These are phyloP conservation scores for Graphiopsis chlorocephala DNA, from an alignment of 2,329 filamentous ascomycete species.

Conservation along the genomic window DNA sequence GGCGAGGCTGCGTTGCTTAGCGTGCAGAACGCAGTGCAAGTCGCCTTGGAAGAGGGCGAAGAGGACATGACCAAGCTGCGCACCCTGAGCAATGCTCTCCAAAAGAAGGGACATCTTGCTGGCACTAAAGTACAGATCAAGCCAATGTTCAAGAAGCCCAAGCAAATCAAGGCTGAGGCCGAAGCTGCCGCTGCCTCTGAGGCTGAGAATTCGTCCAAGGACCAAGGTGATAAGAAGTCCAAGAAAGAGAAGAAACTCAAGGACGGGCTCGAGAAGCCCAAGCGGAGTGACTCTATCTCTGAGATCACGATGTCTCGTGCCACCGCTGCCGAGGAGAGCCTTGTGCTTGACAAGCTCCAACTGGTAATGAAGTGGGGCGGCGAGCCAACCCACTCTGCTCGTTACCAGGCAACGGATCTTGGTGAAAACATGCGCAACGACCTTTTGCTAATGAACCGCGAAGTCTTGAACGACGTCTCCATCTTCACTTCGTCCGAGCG, in stretches of 20 bases:
- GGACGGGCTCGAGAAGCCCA: constrained; percentile 21
- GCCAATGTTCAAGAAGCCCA: constrained; percentile 94
- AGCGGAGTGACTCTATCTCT: constrained; percentile 78
- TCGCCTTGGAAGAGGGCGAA: constrained; percentile 72
- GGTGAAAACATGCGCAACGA: constrained; percentile 96
- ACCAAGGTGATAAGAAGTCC: constrained; percentile 52
- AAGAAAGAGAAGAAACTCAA: constrained; percentile 19
- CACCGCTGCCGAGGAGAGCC: constrained; percentile 86
- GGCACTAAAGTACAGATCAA: constrained; percentile 99
- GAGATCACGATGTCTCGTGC: constrained; percentile 91
- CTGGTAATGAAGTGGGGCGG: constrained; percentile 99
- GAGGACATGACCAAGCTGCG: constrained; percentile 88
- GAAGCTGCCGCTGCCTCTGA: constrained; percentile 51
- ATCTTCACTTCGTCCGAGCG: constrained; percentile 96
- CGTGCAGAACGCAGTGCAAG: constrained; percentile 82
- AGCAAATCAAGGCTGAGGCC: constrained; percentile 38
- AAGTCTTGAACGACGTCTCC: constrained; percentile 86
- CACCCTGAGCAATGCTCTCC: constrained; percentile 77
- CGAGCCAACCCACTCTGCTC: constrained; percentile 93
- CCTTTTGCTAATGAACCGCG: constrained; percentile 84
- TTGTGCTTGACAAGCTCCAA: constrained; percentile 92
- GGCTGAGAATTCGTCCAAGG: constrained; percentile 29
- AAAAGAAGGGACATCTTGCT: constrained; percentile 89
- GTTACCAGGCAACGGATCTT: constrained; percentile 93
- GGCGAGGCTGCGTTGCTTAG: constrained; percentile 85